Base-by-base conservation (phyloP, 1,284 basidiomycete species). In the Ganoderma lucidum region DNA sequence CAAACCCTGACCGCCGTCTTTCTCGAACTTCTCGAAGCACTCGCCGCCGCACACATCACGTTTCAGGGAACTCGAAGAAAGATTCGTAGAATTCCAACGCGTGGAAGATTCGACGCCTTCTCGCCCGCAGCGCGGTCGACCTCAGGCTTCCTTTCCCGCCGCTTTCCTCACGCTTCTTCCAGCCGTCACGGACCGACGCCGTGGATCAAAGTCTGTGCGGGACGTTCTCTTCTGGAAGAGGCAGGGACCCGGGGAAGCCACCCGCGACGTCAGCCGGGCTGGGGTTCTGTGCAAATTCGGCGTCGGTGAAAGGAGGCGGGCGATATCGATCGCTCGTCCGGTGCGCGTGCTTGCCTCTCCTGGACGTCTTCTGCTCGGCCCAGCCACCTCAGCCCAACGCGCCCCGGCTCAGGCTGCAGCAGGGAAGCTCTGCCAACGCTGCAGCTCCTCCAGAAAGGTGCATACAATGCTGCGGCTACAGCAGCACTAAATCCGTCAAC, bases 21-120 rank as follows among this genome's bases (percentile, higher is more conserved):
- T 66, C 65, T 66, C 48, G 53, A 67, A 56, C 51, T 58, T 66
- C 65, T 66, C 59, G 53, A 67, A 56, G 59, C 37, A 51, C 2
- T 12, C n/a, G 53, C 51, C 15, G 60, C 39, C 48, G n/a, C 39
- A 62, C 48, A 44, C 61, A 67, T 67, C 65, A 67, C 39, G 65
- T 67, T 67, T 67, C 61, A 44, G 59, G 23, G 37, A 60, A 60
- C 58, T 60, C 45, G n/a, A 48, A 48, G 45, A 51, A 51, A 28
- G 48, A 28, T 4, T 28, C 23, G 23, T 17, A 56, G 30, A 56
- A 56, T 35, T 23, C 37, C 9, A 41, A 39, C 12, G 4, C 2
- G 14, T 61, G 23, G 59, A 61, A 28, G n/a, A 8, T 61, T 61
- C 59, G 37, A 61, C 6, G 35, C 35, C 32, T 59, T 59, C 39